Base-by-base conservation (phyloP, 768 basidiomycete genomes). In the Candolleomyces efflorescens region DNA sequence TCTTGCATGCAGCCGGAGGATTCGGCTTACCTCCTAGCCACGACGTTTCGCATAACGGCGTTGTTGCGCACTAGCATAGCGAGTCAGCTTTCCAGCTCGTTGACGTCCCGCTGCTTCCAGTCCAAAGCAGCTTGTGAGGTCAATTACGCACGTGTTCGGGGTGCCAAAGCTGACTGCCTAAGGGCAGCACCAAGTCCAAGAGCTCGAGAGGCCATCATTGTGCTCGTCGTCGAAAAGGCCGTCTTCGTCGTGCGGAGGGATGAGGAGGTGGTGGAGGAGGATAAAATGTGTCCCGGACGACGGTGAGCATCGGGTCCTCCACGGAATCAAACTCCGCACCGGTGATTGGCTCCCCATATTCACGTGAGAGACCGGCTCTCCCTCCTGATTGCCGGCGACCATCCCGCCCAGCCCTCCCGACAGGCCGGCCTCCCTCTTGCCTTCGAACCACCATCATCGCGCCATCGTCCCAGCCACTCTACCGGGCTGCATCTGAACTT, bases 151-250 rank as follows among this genome's bases (percentile, higher is more conserved):
- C 76, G 67, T 49, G 72, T 60, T 59, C 68, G 67, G 27, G 75
- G 69, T 51, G 69, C 59, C 59, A 87, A 77, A 0, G 75, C 75
- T 18, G 77, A 73, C 59, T 75, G 79, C 67, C 82, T 81, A 55
- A 89, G 69, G 18, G 82, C 75, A 17, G 84, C 71, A 22, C 82
- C 78, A 46, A 89, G 71, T 56, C 87, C 86, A 51, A 88, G 69
- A 43, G 78, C 79, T 69, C 85, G 80, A 53, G 75, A 74, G 43
- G 77, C 70, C 66, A 78, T 69, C 75, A 77, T 78, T 56, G 56
- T 71, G 59, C 24, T 52, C 53, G 47, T 43, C 50, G 47, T 37
- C 18, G n/a, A 32, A 11, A 44, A 46, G 46, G 43, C 54, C 36
- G 49, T 45, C 51, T 41, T 5, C 49, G 45, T 37, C 36, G 55